Conservation (phyloP, 257 asterid species). For the Rehmannia glutinosa region DNA sequence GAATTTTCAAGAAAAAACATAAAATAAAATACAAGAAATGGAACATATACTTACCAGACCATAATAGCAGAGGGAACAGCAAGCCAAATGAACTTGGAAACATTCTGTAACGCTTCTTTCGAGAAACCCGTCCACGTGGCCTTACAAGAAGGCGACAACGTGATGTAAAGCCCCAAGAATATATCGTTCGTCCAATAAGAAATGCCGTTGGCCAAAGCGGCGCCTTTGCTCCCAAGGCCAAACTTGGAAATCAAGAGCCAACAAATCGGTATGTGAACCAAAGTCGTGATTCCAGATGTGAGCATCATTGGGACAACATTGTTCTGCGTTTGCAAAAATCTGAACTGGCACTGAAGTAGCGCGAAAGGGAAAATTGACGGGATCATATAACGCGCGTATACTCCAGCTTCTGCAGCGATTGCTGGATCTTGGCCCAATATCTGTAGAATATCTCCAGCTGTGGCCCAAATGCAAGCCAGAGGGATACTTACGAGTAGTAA, state of each 20-base stretch:
- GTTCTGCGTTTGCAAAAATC: constrained; percentile 63
- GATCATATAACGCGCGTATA: constrained; percentile 53
- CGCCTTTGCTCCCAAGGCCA: constrained; percentile 67
- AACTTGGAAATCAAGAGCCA: constrained; percentile 52
- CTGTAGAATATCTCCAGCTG: constrained; percentile 48
- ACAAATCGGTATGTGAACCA: constrained; percentile 44
- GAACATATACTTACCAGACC: constrained; percentile 44
- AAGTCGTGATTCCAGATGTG: constrained; percentile 47
- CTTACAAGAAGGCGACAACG: constrained; percentile 49
- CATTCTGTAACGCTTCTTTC: constrained; percentile 37
- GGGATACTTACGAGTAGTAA: constrained; percentile 44
- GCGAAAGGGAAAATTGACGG: constrained; percentile 60
- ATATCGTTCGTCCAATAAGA: constrained; percentile 65
- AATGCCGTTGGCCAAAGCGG: constrained; percentile 59
- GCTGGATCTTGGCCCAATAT: constrained; percentile 58
- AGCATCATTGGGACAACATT: constrained; percentile 71
- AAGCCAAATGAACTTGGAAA: constrained; percentile 46
- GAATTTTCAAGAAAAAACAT: not conserved
- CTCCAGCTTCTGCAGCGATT: constrained; percentile 57
- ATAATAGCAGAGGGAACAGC: constrained; percentile 71
- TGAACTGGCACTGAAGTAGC: constrained; percentile 49
- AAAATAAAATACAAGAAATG: not conserved
- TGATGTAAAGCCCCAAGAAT: constrained; percentile 40
- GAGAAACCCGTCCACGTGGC: constrained; percentile 61
- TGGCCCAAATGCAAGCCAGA: constrained; percentile 55